Evolutionary conservation across 257 asterid genomes (phyloP), one percentile per base, ranked within the genome.

Genomic region (Forsythia suspensa): DNA sequence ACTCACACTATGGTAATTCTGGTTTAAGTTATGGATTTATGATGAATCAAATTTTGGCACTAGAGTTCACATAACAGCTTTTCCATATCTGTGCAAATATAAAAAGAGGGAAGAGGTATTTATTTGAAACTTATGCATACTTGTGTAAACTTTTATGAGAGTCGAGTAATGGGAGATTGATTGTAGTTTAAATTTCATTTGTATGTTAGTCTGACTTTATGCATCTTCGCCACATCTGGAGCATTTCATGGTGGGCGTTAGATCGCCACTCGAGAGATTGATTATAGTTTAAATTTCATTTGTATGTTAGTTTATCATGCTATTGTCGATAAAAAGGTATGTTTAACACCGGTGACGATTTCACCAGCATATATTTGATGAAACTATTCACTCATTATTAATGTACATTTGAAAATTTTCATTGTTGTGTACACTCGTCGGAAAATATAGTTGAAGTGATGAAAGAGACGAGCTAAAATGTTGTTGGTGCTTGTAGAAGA

Each of bases 261-360:
- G n/a, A n/a, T n/a, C n/a, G n/a, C n/a, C n/a, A n/a, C n/a, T n/a
- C n/a, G n/a, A n/a, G n/a, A n/a, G n/a, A n/a, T n/a, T n/a, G n/a
- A n/a, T n/a, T n/a, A n/a, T n/a, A n/a, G n/a, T 13, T 39, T 70
- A 76, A 48, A 76, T 68, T 11, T 73, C 74, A 59, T 39, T 36
- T 5, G 4, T 70, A 48, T 78, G 34, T 1, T 3, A n/a, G n/a
- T n/a, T 24, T 24, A 36, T 68, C 55, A 41, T 63, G 51, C 66
- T 59, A 15, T 63, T 57, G 38, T 51, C 39, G 41, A 36, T 13
- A 42, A 10, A 42, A 39, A 40, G 24, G 34, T 70, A 24, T 39
- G 59, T 66, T 41, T 67, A 65, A 59, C 69, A 57, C 42, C 29
- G 21, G 13, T 48, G 72, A 11, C 55, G 9, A 71, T 70, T 40